Base-by-base conservation (phyloP, 257 asterid genomes). In the Primulina eburnea region DNA sequence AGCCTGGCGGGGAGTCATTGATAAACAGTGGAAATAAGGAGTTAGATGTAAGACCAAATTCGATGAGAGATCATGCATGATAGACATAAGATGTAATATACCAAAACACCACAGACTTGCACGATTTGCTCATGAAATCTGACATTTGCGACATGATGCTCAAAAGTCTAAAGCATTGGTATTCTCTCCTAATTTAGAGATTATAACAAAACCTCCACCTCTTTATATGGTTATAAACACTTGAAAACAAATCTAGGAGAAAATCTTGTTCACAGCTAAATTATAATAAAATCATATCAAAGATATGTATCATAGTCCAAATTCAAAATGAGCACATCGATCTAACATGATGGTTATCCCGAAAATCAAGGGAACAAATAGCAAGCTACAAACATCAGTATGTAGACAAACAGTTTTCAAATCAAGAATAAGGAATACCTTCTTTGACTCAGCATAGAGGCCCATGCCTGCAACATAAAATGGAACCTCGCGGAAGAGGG, bases 391-490 rank as follows among this genome's bases (percentile, higher is more conserved):
- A 21, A 21, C 24, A 21, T 21, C 24, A 0, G 24, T 21, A 21
- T 21, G 24, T 21, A 21, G 24, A 21, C 24, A 21, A 21, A 21
- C 56, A 4, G 56, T 47, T 47, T 47, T 14, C 12, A 16, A 14
- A 47, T 47, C 56, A 47, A 47, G 56, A 47, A 47, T 47, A 2
- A 11, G 5, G 50, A 43, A 28, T 60, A 92, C 98, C 93, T 92
- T 92, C 82, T 92, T 92, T 70, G 98, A 92, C 81, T 92, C 96
- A 21, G 92, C 98, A 85, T 92, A 92, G 62, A 92, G 89, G 68
- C 95, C 92, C 98, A 90, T 90, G 84, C 98, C 98, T 3, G 90
- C 92, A 68, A 92, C 98, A 65, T 92, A 92, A 77, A 92, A 92
- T 7, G 98, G 98, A 68, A 92, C 86, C 81, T 92, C 98, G 16